A percentile compares a stretch with the other conserved stretches of the same genome.
Conservation (phyloP, 2,329 filamentous ascomycete genomes). For the Epichloe aotearoae region DNA sequence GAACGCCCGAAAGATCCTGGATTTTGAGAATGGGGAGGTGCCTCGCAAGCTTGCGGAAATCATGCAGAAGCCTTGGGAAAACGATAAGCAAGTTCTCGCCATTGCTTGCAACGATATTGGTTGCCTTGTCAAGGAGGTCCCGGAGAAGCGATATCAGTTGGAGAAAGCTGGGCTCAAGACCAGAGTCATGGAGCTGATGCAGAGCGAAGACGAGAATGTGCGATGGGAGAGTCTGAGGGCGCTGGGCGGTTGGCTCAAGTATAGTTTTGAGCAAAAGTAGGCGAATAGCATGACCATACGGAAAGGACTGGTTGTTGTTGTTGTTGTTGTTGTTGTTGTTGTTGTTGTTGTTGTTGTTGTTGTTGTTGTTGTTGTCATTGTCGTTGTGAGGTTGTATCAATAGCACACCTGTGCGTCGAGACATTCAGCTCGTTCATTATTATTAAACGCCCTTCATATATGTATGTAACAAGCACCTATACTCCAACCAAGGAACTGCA, state of each 20-base stretch:
- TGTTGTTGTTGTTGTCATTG: too few relatives aligned
- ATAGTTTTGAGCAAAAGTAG: conserved; percentile 40
- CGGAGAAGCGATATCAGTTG: conserved; percentile 65
- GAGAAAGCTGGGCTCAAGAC: conserved; percentile 79
- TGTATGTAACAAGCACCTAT: conserved; percentile 1
- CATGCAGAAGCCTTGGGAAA: conserved; percentile 58
- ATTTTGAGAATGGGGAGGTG: conserved; percentile 67
- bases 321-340: too few relatives aligned
- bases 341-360: neutral
- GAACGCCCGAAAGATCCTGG: conserved; percentile 76
- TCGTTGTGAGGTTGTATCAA: neutral
- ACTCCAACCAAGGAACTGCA: neutral
- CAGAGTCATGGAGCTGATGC: conserved; percentile 88
- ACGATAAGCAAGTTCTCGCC: conserved; percentile 76
- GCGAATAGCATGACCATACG: neutral
- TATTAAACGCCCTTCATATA: neutral
- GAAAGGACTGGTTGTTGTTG: too few relatives aligned
- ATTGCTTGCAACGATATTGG: conserved; percentile 90
- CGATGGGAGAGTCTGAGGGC: conserved; percentile 87
- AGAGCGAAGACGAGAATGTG: conserved; percentile 73
- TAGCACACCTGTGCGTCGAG: neutral
- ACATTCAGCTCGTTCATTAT: neutral
- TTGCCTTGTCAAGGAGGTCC: conserved; percentile 77
- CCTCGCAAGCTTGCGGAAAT: conserved; percentile 77
- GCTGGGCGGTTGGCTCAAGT: conserved; percentile 54